Conservation (phyloP, 306 rosid species). For the Acacia confusa region DNA sequence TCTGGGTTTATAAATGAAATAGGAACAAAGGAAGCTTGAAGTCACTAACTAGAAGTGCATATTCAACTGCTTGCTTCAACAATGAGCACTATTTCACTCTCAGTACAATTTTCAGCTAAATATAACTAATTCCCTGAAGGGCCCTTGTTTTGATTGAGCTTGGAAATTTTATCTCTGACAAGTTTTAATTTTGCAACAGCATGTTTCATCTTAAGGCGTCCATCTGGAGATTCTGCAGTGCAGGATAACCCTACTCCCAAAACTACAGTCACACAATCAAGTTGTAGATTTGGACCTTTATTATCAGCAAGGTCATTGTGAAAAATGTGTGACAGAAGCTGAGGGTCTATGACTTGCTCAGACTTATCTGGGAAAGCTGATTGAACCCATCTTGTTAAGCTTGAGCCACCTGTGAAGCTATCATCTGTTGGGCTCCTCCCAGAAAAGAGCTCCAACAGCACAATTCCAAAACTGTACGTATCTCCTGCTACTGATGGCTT, state of each 20-base stretch:
- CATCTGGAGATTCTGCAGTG: conserved; percentile 42
- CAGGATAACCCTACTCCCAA: conserved; percentile 57
- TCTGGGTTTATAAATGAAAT: background rate
- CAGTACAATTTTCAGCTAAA: background rate
- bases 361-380: conserved; percentile 42
- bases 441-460: conserved; percentile 57
- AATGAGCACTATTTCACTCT: background rate
- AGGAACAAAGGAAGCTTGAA: background rate
- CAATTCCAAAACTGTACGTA: conserved; percentile 72
- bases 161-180: conserved; percentile 40
- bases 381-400: conserved; percentile 55
- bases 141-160: background rate
- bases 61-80: background rate
- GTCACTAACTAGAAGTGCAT: background rate
- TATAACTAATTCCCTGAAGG: background rate
- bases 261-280: conserved; percentile 42
- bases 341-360: conserved; percentile 46
- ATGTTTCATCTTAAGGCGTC: conserved; percentile 50
- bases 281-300: conserved; percentile 25
- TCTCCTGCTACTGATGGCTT: conserved; percentile 63
- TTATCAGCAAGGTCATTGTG: conserved; percentile 9
- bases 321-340: conserved; percentile 28
- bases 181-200: conserved; percentile 50
- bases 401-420: conserved; percentile 46
- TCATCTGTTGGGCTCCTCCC: conserved; percentile 65